Evolutionary conservation across 2,329 filamentous ascomycete genomes (phyloP), one percentile per base, ranked within the genome.

Genomic region (Diplodia sapinea): DNA sequence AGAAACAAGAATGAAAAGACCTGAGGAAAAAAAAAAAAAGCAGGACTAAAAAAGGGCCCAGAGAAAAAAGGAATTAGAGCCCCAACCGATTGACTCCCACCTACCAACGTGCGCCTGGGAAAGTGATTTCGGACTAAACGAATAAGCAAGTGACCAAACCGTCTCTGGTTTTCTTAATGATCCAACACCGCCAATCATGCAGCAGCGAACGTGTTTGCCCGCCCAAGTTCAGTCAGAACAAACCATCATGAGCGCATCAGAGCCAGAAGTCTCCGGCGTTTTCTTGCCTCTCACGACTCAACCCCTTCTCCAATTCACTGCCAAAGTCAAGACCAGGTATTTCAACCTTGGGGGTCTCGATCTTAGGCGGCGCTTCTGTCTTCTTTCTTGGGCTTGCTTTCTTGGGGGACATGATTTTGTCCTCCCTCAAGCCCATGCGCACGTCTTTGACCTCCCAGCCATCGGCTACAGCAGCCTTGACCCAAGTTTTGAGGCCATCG

Each of bases 401-500:
- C 29, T 62, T 66, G 26, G 74, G 75, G 64, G 73, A 76, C 72
- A 80, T 81, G 26, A 77, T 80, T 33, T 80, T 80, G 59, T 69
- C 59, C 36, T 73, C 29, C 70, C 79, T 74, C 68, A 78, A 68
- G 0, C 92, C 92, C 77, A 90, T 92, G 64, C 94, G 85, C 29
- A 98, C 94, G 74, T 91, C 89, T 64, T 86, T 85, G 52, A 93
- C 90, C 62, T 93, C 88, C 94, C 95, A 99, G 55, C 88, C 91
- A 78, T 99, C 95, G 69, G 94, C 93, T 33, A 84, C 85, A 0
- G 93, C 94, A 0, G 94, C 95, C 0, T 89, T 90, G 20, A 97
- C 91, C 94, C 94, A 99, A 7, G 91, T 94, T 66, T 91, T 88
- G 70, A 98, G 83, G 1, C 90, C 93, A 73, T 94, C 92, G 77